Conservation (phyloP, 108 stramenopile species). For the Cyclotella sp. region DNA sequence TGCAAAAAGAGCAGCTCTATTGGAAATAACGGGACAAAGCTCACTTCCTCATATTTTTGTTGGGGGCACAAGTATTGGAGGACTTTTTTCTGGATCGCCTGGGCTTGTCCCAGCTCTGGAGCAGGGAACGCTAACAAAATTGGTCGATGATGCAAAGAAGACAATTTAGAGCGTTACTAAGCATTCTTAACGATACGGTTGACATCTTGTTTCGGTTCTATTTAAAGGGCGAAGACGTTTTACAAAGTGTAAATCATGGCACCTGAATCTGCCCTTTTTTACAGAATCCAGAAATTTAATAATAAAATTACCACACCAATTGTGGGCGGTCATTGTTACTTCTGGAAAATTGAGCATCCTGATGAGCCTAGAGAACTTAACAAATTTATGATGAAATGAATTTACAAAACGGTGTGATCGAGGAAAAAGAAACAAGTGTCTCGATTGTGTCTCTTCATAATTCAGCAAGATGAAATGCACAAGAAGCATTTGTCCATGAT, state of each 20-base stretch:
- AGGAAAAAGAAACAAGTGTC: no score
- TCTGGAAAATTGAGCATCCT: no score
- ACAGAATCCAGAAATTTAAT: no score
- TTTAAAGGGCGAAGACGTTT: no score
- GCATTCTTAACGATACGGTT: neutral
- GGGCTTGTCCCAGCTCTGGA: conserved; percentile 66
- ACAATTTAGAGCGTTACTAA: conserved; percentile 16
- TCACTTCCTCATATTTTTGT: conserved; percentile 76
- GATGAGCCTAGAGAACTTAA: no score
- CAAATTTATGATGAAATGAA: no score
- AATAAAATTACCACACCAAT: no score
- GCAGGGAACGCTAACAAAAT: conserved; percentile 39
- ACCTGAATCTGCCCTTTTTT: no score
- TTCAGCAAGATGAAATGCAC: conserved; percentile 17
- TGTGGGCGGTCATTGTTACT: no score
- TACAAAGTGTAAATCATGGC: no score
- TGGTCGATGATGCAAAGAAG: conserved; percentile 34
- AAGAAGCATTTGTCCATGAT: conserved; percentile 39
- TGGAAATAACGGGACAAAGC: conserved; percentile 73
- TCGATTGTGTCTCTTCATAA: conserved; percentile 28
- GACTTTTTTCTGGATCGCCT: conserved; percentile 73
- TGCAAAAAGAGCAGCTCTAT: conserved; percentile 63
- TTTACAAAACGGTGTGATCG: no score
- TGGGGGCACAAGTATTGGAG: conserved; percentile 65
- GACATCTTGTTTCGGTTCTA: no score